Base-by-base conservation (phyloP, 768 basidiomycete genomes). In the Leccinum boreale region DNA sequence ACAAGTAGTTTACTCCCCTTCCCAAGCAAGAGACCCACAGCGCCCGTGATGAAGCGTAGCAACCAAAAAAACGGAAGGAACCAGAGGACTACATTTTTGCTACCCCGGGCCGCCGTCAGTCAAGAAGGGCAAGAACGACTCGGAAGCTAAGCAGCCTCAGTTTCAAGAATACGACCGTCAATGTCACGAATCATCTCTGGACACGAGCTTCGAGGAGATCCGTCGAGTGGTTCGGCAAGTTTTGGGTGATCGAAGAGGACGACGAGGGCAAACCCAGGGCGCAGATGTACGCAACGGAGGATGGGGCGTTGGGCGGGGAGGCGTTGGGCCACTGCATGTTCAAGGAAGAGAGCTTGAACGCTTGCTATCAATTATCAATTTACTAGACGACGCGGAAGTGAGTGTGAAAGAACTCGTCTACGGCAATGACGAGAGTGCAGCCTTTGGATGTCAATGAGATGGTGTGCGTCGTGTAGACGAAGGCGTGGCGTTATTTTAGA, bases 91-190 rank as follows among this genome's bases (percentile, higher is more conserved):
- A 85, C 70, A 89, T 85, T 5, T 82, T 80, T 7, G 80, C 80
- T 35, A 80, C 82, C 1, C 70, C 74, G 2, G 83, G 78, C 1
- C 79, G 12, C 33, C 81, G 9, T 82, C 85, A 52, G 81, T 78
- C 60, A 93, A 92, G 74, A 85, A 87, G 48, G 84, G 86, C 42
- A 86, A 85, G 71, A 81, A 77, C 57, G 78, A 79, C 0, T 36
- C 15, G 61, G 79, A 81, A 62, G 75, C 78, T 42, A 79, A 79
- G 59, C 71, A 75, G 1, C 59, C 71, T 10, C 89, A 82, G 60
- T 91, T 93, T 5, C 45, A 95, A 94, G 74, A 94, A 95, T 71
- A 97, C 94, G 0, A 92, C 92, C 5, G 84, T 98, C 42, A 98
- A 89, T 73, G 87, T 98, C 44, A 89, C 92, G 3, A 82, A 84